Evolutionary conservation across 805 yeast genomes (phyloP).

Genomic region (Blastobotrys chiropterorum): DNA sequence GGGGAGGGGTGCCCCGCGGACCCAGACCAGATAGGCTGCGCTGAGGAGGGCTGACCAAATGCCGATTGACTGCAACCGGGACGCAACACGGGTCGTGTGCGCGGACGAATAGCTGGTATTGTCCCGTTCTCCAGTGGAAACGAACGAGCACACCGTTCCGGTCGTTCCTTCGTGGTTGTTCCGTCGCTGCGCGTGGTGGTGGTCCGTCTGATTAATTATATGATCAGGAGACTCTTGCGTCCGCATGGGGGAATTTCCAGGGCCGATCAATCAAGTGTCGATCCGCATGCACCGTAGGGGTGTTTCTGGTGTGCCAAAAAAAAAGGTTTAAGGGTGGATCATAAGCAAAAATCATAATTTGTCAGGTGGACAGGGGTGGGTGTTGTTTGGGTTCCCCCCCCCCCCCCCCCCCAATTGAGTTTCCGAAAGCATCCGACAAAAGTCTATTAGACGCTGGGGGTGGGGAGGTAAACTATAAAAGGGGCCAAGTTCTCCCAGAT

Average conservation of each 20-base stretch:
- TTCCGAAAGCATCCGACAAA: constrained; percentile 2
- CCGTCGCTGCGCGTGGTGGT: background rate
- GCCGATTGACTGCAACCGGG: background rate
- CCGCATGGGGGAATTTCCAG: background rate
- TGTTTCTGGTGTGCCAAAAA: background rate
- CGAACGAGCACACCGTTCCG: no score
- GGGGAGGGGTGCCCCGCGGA: background rate
- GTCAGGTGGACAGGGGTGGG: background rate
- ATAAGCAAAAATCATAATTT: background rate
- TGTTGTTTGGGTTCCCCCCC: background rate
- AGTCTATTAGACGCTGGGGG: background rate
- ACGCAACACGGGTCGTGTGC: no score
- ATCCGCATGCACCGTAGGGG: background rate
- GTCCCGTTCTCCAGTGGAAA: no score
- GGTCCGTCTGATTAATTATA: background rate
- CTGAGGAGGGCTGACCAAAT: background rate
- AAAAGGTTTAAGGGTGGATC: no score
- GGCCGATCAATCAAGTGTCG: background rate
- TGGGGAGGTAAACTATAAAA: background rate
- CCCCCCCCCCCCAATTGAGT: background rate
- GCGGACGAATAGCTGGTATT: no score
- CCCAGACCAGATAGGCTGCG: background rate
- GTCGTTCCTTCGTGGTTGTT: no score
- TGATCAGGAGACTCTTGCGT: background rate
- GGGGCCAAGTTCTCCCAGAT: background rate